A percentile compares a stretch with the other conserved stretches of the same genome.
Evolutionary conservation across 1,139 yeast species (phyloP).

Genomic region (Oligophagozyma castellii): DNA sequence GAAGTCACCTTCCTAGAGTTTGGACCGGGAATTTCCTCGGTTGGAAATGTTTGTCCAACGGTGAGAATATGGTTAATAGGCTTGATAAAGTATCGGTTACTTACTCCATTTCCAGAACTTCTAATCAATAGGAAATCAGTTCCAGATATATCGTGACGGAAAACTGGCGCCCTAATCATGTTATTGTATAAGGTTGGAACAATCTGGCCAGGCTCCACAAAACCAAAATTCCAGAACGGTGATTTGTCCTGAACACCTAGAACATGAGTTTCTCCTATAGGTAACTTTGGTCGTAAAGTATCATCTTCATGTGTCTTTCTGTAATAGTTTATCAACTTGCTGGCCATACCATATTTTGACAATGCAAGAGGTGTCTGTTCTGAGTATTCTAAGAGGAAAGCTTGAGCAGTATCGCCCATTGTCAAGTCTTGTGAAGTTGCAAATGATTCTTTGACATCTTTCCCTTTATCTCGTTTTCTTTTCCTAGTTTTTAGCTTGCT

Average conservation of each 20-base stretch:
- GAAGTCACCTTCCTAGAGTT: conserved; percentile 94
- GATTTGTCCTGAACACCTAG: conserved; percentile 90
- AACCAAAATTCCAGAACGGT: conserved; percentile 98
- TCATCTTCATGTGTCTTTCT: conserved; percentile 76
- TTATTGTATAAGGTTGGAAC: conserved; percentile 91
- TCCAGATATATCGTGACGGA: conserved; percentile 61
- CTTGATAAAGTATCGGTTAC: conserved; percentile 45
- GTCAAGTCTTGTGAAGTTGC: conserved; percentile 63
- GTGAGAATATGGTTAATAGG: conserved; percentile 61
- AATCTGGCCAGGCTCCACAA: conserved; percentile 85
- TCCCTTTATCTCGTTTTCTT: conserved; percentile 81
- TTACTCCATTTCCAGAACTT: conserved; percentile 66
- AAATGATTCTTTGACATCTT: conserved; percentile 62
- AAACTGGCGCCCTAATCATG: conserved; percentile 85
- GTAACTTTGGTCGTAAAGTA: conserved; percentile 71
- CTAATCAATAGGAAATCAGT: conserved; percentile 77
- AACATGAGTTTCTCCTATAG: conserved; percentile 91
- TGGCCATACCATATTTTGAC: conserved; percentile 92
- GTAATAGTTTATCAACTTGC: conserved; percentile 83
- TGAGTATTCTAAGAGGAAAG: conserved; percentile 74
- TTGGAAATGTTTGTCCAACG: conserved; percentile 90
- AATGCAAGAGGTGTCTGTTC: conserved; percentile 80
- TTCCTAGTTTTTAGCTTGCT: conserved; percentile 68
- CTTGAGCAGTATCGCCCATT: conserved; percentile 66
- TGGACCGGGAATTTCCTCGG: conserved; percentile 92